Evolutionary conservation across 495 filamentous ascomycete genomes (phyloP), one percentile per base, ranked within the genome.

Genomic region (Xylaria intraflava): DNA sequence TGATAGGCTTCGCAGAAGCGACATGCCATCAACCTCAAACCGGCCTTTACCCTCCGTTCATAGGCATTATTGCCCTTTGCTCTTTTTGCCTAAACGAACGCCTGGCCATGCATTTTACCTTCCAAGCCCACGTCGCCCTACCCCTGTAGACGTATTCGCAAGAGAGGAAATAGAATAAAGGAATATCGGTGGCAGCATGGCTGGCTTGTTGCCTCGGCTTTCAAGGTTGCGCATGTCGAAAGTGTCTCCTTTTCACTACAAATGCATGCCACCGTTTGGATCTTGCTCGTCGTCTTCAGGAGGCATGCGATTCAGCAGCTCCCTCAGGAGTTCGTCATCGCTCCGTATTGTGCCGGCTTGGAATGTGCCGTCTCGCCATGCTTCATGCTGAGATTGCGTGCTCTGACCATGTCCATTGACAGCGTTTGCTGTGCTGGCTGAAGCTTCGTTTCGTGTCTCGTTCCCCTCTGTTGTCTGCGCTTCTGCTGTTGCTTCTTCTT

Each of bases 181-280:
- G 26, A 42, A 3, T 11, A 43, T 17, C 12, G 6, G 23, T 29
- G 27, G 9, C 4, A 9, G 35, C 35, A 17, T 38, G 17, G n/a
- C 1, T 17, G 17, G 35, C 16, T 43, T 20, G 31, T 10, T 7
- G 22, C 14, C 50, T 9, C 9, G 1, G 20, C 24, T 17, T 29
- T n/a, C 29, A 30, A 46, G 16, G 19, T 5, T 11, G 14, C 14
- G 31, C 30, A 45, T 27, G 23, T 36, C 20, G 27, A 19, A 14
- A 8, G n/a, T 49, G 36, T 33, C 0, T 20, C 36, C 9, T 0
- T 19, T 8, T 26, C 23, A 30, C 78, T 66, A 89, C 49, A 89
- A 68, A 69, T 87, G 82, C 61, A 90, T 73, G 9, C 86, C 85
- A 16, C 77, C 79, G 35, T 83, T 76, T 6, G 76, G 75, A 24